These are phyloP conservation scores for Orbilia javanica DNA, from an alignment of 2,329 filamentous ascomycete genomes.

Conservation along the genomic window DNA sequence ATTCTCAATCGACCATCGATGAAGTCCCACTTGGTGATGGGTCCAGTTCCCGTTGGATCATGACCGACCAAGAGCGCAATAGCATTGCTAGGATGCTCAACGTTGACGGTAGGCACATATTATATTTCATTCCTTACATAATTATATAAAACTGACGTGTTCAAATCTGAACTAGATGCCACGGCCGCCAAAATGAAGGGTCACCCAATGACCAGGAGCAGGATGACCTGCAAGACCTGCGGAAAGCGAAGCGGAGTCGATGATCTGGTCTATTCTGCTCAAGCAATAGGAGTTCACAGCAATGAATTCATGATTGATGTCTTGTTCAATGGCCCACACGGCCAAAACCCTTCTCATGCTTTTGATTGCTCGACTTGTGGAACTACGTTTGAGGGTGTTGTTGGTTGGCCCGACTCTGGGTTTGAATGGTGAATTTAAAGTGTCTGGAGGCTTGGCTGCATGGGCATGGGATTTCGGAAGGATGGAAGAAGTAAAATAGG, in stretches of 20 bases:
- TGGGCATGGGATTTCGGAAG: too few relatives aligned
- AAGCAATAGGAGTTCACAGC: constrained; percentile 8
- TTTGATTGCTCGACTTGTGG: constrained; percentile 30
- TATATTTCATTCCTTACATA: too few relatives aligned
- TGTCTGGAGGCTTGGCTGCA: too few relatives aligned
- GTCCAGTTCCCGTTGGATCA: constrained; percentile 20
- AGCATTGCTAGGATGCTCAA: constrained; percentile 1
- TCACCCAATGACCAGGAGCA: background rate
- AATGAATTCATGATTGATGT: constrained; percentile 29
- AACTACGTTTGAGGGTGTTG: constrained; percentile 13
- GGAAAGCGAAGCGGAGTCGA: constrained; percentile 26
- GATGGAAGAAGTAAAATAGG: background rate
- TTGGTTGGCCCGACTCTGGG: background rate
- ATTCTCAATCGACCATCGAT: background rate
- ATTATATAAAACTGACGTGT: too few relatives aligned
- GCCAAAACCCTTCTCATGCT: constrained; percentile 3
- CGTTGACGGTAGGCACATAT: constrained; percentile 13
- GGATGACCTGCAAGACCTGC: constrained; percentile 25
- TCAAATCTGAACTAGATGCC: background rate
- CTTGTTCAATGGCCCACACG: background rate
- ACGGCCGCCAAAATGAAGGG: constrained; percentile 2
- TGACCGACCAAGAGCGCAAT: constrained; percentile 16
- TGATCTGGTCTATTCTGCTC: background rate
- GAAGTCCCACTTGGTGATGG: background rate
- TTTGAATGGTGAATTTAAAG: too few relatives aligned